These are phyloP conservation scores for Wallemia ichthyophaga DNA, from an alignment of 1,284 basidiomycete genomes.

Conservation along the genomic window DNA sequence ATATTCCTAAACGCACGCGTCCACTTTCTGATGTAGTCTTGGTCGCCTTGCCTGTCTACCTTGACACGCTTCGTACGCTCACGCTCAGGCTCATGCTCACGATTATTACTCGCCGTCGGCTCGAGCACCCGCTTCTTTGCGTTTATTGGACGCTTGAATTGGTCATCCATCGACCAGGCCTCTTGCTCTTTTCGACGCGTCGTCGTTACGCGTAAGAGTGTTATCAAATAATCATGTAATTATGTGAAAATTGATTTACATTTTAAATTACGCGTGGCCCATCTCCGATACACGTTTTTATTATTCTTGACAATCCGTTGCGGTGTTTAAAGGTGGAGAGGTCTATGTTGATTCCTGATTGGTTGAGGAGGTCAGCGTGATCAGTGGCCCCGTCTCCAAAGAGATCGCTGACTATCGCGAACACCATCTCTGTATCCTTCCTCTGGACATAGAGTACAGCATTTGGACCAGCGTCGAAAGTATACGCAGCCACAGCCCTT, in stretches of 20 bases:
- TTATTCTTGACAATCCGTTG: constrained; percentile 56
- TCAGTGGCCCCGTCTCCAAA: constrained; percentile 27
- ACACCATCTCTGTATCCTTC: constrained; percentile 43
- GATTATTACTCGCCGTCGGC: background rate
- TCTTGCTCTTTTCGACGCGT: background rate
- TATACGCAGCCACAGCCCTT: constrained; percentile 66
- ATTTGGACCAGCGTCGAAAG: constrained; percentile 94
- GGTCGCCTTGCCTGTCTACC: background rate
- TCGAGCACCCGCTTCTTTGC: background rate
- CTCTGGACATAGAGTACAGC: constrained; percentile 80
- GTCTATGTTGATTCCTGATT: constrained; percentile 21
- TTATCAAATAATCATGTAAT: too few species aligned
- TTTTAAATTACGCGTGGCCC: constrained; percentile 29
- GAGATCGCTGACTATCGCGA: constrained; percentile 40
- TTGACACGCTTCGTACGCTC: background rate
- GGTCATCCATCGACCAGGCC: background rate
- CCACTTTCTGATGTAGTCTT: background rate
- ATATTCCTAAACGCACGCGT: background rate
- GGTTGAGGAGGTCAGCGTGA: constrained; percentile 42
- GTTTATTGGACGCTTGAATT: background rate
- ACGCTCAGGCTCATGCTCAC: too few species aligned
- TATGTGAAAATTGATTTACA: background rate
- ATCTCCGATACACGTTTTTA: constrained; percentile 71
- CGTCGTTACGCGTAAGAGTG: too few species aligned
- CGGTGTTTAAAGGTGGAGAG: constrained; percentile 35